Conservation (phyloP, 192 early-diverging fungal genomes). For the Gamsiella multidivaricata region DNA sequence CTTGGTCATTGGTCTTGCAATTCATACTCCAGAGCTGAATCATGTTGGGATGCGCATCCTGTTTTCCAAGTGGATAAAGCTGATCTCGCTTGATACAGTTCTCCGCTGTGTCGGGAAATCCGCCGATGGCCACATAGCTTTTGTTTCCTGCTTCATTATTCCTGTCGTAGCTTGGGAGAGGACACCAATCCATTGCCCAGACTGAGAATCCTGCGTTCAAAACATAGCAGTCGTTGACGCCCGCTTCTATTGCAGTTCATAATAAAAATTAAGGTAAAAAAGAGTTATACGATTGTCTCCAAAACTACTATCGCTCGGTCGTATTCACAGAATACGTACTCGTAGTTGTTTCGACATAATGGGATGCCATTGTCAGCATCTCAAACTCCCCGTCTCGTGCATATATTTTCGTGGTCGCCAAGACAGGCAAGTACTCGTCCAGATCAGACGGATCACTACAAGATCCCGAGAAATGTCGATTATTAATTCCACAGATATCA, state of each 20-base stretch:
- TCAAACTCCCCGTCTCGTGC: slow-evolving; percentile 10
- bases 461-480: neutral
- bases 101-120: slow-evolving; percentile 50
- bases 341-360: slow-evolving; percentile 16
- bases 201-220: slow-evolving; percentile 43
- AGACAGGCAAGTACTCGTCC: slow-evolving; percentile 41
- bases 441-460: slow-evolving; percentile 23
- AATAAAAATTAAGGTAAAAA: neutral
- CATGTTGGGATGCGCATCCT: slow-evolving; percentile 43
- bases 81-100: slow-evolving; percentile 40
- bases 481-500: too few relatives aligned
- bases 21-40: slow-evolving; percentile 47
- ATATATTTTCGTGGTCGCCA: slow-evolving; percentile 10
- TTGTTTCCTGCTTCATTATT: neutral
- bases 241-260: slow-evolving; percentile 4
- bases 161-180: slow-evolving; percentile 5
- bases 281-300: too few relatives aligned
- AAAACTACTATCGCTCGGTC: too few relatives aligned
- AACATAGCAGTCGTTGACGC: slow-evolving; percentile 33
- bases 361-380: slow-evolving; percentile 20
- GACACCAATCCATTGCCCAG: slow-evolving; percentile 41
- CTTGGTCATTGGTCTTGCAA: slow-evolving; percentile 27
- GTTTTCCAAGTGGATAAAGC: slow-evolving; percentile 42
- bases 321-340: too few relatives aligned
- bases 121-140: slow-evolving; percentile 39